phyloP scores from a whole-genome alignment of 768 basidiomycete species.

The Termitomyces sp. region DNA sequence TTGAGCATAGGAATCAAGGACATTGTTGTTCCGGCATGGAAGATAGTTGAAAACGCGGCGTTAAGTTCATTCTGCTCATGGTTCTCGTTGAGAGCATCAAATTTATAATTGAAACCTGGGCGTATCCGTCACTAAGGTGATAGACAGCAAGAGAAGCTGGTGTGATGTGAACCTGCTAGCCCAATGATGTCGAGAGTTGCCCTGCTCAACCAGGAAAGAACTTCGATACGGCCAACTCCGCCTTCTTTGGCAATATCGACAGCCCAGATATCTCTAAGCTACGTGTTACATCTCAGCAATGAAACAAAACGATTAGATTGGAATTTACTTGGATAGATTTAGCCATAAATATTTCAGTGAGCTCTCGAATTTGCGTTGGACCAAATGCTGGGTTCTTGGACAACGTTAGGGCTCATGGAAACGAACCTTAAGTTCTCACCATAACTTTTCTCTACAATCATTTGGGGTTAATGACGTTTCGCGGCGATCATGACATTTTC shows the following conservation, averaged over 20 bases:
- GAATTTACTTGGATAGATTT: conserved; percentile 47
- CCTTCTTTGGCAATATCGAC: conserved; percentile 28
- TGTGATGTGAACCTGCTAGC: conserved; percentile 47
- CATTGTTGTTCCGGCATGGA: conserved; percentile 32
- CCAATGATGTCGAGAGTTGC: conserved; percentile 79
- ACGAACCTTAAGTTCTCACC: conserved; percentile 20
- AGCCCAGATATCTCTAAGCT: conserved; percentile 51
- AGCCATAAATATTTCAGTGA: conserved; percentile 53
- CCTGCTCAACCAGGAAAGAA: conserved; percentile 59
- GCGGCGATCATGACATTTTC: neutral
- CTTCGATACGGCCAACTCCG: conserved; percentile 42
- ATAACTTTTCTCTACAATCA: conserved; percentile 38
- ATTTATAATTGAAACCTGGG: conserved; percentile 25
- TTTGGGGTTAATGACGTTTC: neutral
- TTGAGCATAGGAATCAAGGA: conserved; percentile 21
- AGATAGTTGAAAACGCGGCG: conserved; percentile 41
- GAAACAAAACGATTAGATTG: neutral
- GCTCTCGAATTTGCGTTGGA: conserved; percentile 49
- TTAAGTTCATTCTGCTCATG: conserved; percentile 39
- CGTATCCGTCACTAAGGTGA: conserved; percentile 27
- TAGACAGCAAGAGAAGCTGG: neutral
- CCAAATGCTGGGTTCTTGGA: conserved; percentile 69
- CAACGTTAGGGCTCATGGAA: neutral
- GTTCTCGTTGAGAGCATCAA: conserved; percentile 19
- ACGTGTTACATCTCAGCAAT: neutral